phyloP scores from a whole-genome alignment of 208 protist genomes.

The Trypanosoma platydactyli region DNA sequence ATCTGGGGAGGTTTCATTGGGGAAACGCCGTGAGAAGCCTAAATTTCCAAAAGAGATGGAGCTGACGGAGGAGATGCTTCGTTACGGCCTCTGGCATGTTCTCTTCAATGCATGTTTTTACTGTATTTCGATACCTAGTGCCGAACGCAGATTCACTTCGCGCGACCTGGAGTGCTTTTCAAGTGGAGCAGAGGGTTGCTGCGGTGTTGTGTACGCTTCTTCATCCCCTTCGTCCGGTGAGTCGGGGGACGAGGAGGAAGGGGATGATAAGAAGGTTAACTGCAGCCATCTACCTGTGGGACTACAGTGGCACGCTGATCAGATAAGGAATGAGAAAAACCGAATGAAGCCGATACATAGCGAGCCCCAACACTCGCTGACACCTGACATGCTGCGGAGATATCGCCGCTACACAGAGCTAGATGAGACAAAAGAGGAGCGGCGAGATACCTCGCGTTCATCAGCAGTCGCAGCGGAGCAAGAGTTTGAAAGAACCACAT shows the following conservation, averaged over 20 bases:
- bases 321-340: neutral
- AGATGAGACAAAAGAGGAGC: neutral
- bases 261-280: neutral
- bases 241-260: neutral
- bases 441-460: neutral
- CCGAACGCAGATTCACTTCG: neutral
- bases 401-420: neutral
- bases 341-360: neutral
- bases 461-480: neutral
- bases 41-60: neutral
- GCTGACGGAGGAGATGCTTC: slow-evolving; percentile 11
- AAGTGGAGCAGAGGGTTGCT: slow-evolving; percentile 34
- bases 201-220: slow-evolving; percentile 22
- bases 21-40: neutral
- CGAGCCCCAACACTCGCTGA: neutral
- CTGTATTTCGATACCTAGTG: slow-evolving; percentile 42
- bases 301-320: slow-evolving; percentile 3
- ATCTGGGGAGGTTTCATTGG: neutral
- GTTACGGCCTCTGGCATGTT: slow-evolving; percentile 18
- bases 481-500: neutral
- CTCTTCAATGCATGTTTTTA: slow-evolving; percentile 73
- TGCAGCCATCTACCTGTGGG: slow-evolving; percentile 2
- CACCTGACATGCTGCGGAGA: neutral
- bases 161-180: slow-evolving; percentile 34
- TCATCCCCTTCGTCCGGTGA: neutral